Evolutionary conservation across 2,329 filamentous ascomycete genomes (phyloP).

Genomic region (Knufia fluminis): DNA sequence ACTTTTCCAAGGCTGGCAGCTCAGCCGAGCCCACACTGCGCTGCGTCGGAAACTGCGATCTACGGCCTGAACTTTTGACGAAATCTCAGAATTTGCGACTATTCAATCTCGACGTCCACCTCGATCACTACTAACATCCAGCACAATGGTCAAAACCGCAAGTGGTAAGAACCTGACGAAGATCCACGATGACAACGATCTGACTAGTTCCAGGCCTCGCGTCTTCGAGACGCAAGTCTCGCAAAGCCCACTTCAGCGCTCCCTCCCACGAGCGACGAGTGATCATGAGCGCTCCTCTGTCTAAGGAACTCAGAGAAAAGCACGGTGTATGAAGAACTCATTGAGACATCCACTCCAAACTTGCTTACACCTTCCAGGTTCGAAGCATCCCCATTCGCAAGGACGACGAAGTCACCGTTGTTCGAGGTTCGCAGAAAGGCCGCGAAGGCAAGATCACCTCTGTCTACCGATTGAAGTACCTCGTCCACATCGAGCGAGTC

Average conservation of each 20-base stretch:
- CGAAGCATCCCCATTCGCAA: constrained; percentile 95
- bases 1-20: no score
- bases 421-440: constrained; percentile 91
- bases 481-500: constrained; percentile 94
- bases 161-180: neutral
- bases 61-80: neutral
- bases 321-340: constrained; percentile 67
- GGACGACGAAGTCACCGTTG: constrained; percentile 89
- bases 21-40: neutral
- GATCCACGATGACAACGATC: neutral
- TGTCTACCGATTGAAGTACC: constrained; percentile 97
- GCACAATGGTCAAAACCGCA: constrained; percentile 6
- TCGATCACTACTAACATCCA: neutral
- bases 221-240: constrained; percentile 95
- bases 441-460: constrained; percentile 96
- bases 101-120: neutral
- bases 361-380: constrained; percentile 48
- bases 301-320: constrained; percentile 97
- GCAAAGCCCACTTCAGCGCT: constrained; percentile 95
- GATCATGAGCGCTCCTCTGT: constrained; percentile 94
- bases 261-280: constrained; percentile 87
- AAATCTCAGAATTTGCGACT: constrained; percentile 1
- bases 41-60: neutral
- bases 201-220: constrained; percentile 27
- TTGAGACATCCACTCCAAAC: neutral